Conservation (phyloP, 2,329 filamentous ascomycete species). For the Hirsutella thompsonii region DNA sequence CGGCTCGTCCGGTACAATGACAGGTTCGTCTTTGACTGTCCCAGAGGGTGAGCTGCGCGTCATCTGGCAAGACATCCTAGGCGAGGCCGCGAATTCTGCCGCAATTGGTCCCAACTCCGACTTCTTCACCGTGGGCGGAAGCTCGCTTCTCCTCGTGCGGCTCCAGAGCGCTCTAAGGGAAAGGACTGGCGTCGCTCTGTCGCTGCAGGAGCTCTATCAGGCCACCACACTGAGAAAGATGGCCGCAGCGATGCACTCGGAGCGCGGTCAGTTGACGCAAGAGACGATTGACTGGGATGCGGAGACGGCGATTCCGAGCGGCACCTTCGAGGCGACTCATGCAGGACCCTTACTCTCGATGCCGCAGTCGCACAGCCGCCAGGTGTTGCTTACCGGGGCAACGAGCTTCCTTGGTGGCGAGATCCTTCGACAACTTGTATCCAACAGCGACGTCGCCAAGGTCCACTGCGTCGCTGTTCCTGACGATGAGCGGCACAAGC, state of each 20-base stretch:
- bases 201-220: slow-evolving; percentile 23
- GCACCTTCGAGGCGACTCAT: slow-evolving; percentile 23
- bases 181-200: slow-evolving; percentile 15
- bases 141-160: slow-evolving; percentile 24
- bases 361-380: background rate
- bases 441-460: slow-evolving; percentile 13
- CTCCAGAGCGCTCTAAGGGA: slow-evolving; percentile 18
- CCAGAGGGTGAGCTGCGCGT: slow-evolving; percentile 2
- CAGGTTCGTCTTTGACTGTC: background rate
- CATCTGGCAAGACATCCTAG: slow-evolving; percentile 8
- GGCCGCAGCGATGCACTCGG: slow-evolving; percentile 16
- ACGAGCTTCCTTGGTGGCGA: slow-evolving; percentile 3
- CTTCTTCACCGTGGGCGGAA: slow-evolving; percentile 30
- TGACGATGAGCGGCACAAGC: background rate
- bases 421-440: slow-evolving; percentile 23
- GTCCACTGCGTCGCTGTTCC: slow-evolving; percentile 32
- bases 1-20: background rate
- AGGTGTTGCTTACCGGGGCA: background rate
- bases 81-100: background rate
- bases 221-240: slow-evolving; percentile 24
- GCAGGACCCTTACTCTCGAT: background rate
- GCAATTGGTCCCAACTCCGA: slow-evolving; percentile 14
- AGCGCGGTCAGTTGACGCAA: slow-evolving; percentile 4
- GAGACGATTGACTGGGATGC: slow-evolving; percentile 1
- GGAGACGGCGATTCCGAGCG: slow-evolving; percentile 17